A percentile compares a stretch with the other conserved stretches of the same genome.
phyloP scores from a whole-genome alignment of 768 basidiomycete species.

The Amanita rubescens region DNA sequence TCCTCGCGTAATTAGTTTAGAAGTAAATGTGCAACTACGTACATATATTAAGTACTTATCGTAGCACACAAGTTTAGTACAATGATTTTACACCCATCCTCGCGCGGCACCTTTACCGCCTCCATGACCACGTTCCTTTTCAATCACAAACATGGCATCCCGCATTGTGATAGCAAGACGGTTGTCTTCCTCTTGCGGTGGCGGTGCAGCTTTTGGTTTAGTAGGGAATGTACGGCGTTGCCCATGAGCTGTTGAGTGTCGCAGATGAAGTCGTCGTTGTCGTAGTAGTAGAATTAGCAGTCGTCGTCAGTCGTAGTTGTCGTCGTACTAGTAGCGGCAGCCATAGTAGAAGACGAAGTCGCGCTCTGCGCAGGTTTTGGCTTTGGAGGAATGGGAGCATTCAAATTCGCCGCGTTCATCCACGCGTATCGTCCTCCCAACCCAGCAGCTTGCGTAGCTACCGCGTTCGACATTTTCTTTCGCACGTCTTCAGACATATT shows the following conservation, averaged over 20 bases:
- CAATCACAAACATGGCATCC: conserved; percentile 83
- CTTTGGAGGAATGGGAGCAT: no score
- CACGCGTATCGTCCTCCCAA: conserved; percentile 72
- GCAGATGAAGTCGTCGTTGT: no score
- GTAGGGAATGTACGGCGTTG: conserved; percentile 57
- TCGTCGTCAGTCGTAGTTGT: conserved; percentile 16
- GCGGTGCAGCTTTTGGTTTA: conserved; percentile 32
- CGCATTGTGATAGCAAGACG: conserved; percentile 58
- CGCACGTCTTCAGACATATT: no score
- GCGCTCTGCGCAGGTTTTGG: conserved; percentile 28
- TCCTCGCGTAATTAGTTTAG: no score
- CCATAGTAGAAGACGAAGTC: conserved; percentile 22
- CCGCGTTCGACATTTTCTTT: conserved; percentile 89
- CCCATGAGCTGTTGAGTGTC: no score
- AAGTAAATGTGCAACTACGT: no score
- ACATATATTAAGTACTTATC: no score
- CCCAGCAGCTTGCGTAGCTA: conserved; percentile 85
- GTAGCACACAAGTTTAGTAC: no score
- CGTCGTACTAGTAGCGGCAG: conserved; percentile 22
- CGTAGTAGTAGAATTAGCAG: conserved; percentile 46
- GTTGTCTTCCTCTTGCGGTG: conserved; percentile 49
- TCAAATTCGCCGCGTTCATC: no score
- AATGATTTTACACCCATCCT: no score
- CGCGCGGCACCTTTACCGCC: conserved; percentile 71
- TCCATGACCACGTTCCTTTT: conserved; percentile 77